Percentiles rank a stretch among this genome's conserved stretches.
These are phyloP conservation scores for Canariomyces notabilis DNA, from an alignment of 2,329 filamentous ascomycete genomes.

Conservation along the genomic window DNA sequence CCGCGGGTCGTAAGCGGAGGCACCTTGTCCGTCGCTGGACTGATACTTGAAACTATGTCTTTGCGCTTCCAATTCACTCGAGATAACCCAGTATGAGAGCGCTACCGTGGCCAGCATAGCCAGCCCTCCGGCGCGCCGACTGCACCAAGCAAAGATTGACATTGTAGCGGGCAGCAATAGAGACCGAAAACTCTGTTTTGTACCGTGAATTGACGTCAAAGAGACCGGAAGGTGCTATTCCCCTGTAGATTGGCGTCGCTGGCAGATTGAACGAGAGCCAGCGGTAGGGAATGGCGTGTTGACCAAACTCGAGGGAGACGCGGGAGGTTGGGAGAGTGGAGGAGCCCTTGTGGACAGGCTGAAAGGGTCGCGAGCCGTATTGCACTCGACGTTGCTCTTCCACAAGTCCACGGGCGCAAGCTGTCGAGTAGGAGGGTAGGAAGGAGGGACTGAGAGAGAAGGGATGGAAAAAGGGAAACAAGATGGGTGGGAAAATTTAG, in stretches of 20 bases:
- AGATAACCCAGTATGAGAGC: slow-evolving; percentile 53
- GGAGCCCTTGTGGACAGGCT: slow-evolving; percentile 17
- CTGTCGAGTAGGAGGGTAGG: slow-evolving; percentile 10
- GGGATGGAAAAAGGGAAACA: slow-evolving; percentile 13
- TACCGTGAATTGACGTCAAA: slow-evolving; percentile 4
- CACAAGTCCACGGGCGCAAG: slow-evolving; percentile 20
- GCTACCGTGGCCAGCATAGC: slow-evolving; percentile 46
- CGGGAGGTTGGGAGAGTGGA: slow-evolving; percentile 1
- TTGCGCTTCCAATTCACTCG: slow-evolving; percentile 42
- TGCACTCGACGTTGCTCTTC: slow-evolving; percentile 20
- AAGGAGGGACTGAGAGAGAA: slow-evolving; percentile 22
- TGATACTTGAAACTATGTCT: slow-evolving; percentile 41
- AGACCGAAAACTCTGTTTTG: background rate
- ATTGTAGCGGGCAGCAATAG: slow-evolving; percentile 33
- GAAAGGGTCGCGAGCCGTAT: slow-evolving; percentile 19
- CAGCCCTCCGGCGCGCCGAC: slow-evolving; percentile 50
- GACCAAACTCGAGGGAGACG: background rate
- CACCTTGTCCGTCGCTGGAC: slow-evolving; percentile 36
- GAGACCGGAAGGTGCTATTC: slow-evolving; percentile 1
- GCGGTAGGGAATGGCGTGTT: slow-evolving; percentile 6
- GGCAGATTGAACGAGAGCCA: slow-evolving; percentile 13
- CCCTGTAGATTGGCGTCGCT: slow-evolving; percentile 1
- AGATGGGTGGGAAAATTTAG: slow-evolving; percentile 16
- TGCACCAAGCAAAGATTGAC: slow-evolving; percentile 51
- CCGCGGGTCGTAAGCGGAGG: slow-evolving; percentile 31